phyloP scores from a whole-genome alignment of 257 asterid genomes.

The Cruciata laevipes region DNA sequence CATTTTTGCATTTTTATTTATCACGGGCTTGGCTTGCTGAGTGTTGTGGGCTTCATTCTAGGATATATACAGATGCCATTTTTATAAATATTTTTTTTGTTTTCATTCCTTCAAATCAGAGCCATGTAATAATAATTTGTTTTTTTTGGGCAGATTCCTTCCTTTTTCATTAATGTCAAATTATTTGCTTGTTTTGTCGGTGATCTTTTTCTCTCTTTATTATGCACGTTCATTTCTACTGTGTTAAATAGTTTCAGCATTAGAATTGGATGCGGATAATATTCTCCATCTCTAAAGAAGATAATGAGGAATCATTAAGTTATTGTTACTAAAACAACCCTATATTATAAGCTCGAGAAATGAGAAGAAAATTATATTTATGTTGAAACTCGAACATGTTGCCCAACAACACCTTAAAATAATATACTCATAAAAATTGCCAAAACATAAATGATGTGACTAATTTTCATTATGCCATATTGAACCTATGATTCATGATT shows the following conservation, averaged over 20 bases:
- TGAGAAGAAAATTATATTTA: too few relatives aligned
- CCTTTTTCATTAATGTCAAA: neutral
- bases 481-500: too few relatives aligned
- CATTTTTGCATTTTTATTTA: neutral
- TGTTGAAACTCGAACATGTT: too few relatives aligned
- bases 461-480: too few relatives aligned
- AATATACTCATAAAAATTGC: too few relatives aligned
- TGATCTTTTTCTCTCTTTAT: neutral
- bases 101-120: neutral
- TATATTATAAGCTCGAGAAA: too few relatives aligned
- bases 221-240: neutral
- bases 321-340: too few relatives aligned
- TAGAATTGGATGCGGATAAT: neutral
- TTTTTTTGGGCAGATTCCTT: constrained; percentile 3
- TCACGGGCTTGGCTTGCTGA: constrained; percentile 17
- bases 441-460: too few relatives aligned
- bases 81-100: neutral
- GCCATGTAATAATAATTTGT: constrained; percentile 1
- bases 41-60: constrained; percentile 15
- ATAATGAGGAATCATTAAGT: neutral
- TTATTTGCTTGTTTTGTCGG: neutral
- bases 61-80: constrained; percentile 4
- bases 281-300: neutral
- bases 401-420: too few relatives aligned
- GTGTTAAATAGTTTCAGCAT: neutral